A percentile compares a stretch with the other conserved stretches of the same genome.
Conservation (phyloP, 75 land plant species). For the Larix kaempferi region DNA sequence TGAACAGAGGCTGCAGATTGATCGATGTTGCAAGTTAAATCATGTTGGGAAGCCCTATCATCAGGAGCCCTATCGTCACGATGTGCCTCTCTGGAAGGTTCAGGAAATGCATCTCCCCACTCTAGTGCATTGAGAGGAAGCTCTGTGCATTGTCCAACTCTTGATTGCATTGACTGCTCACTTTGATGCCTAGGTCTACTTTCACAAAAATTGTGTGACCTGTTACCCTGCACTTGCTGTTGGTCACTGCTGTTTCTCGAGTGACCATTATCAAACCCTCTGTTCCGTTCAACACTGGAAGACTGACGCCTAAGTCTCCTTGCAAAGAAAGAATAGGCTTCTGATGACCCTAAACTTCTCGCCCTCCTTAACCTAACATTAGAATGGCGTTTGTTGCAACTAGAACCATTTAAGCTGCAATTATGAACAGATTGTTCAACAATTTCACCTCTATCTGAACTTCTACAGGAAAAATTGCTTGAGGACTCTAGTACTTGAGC, state of each 20-base stretch:
- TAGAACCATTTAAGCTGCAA: conserved; percentile 26
- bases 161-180: not conserved
- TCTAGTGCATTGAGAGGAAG: conserved; percentile 1
- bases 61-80: not conserved
- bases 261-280: not conserved
- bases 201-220: not conserved
- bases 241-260: conserved; percentile 4
- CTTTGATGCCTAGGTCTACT: conserved; percentile 9
- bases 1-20: conserved; percentile 2
- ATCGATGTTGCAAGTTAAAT: not conserved
- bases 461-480: conserved; percentile 8
- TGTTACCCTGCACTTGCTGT: not conserved
- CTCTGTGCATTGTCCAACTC: not conserved
- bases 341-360: conserved; percentile 38
- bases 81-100: not conserved
- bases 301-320: conserved; percentile 8
- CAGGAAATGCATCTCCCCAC: not conserved
- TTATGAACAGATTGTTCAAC: not conserved
- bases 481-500: conserved; percentile 6
- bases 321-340: conserved; percentile 29
- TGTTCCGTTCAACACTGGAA: not conserved
- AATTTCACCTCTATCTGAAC: conserved; percentile 7
- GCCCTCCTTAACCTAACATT: conserved; percentile 37
- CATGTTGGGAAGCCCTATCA: not conserved
- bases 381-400: conserved; percentile 22